phyloP scores from a whole-genome alignment of 768 basidiomycete species.

The Tulasnella sp. region DNA sequence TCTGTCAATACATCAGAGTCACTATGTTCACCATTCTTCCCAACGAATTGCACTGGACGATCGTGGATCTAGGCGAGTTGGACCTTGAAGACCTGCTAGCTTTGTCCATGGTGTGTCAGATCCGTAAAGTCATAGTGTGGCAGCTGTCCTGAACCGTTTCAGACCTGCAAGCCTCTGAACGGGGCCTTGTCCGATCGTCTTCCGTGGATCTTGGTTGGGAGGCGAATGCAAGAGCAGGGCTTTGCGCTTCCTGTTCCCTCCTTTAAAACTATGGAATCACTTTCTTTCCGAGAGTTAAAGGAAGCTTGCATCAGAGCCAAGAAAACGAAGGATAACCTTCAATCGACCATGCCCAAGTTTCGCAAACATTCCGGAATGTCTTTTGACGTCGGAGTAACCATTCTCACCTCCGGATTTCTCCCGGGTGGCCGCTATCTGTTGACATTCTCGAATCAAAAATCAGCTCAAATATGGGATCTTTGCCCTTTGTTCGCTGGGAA shows the following conservation, averaged over 20 bases:
- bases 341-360: not conserved
- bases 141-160: not conserved
- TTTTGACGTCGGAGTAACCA: not conserved
- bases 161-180: not conserved
- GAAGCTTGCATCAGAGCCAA: not conserved
- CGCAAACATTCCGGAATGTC: not conserved
- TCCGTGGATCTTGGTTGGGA: not conserved
- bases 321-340: not conserved
- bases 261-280: not conserved
- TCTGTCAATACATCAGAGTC: not conserved
- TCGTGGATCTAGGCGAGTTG: not conserved
- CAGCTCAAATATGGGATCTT: not conserved
- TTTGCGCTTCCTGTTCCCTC: not conserved
- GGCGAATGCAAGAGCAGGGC: not conserved
- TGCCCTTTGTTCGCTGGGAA: not conserved
- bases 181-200: not conserved
- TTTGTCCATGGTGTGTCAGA: not conserved
- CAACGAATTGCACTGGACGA: not conserved
- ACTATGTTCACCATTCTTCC: not conserved
- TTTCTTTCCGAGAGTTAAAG: not conserved
- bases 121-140: not conserved
- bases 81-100: not conserved
- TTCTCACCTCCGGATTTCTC: not conserved
- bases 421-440: not conserved
- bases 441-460: not conserved